Conservation (phyloP, 1,139 yeast genomes). For the Taphrina confusa region DNA sequence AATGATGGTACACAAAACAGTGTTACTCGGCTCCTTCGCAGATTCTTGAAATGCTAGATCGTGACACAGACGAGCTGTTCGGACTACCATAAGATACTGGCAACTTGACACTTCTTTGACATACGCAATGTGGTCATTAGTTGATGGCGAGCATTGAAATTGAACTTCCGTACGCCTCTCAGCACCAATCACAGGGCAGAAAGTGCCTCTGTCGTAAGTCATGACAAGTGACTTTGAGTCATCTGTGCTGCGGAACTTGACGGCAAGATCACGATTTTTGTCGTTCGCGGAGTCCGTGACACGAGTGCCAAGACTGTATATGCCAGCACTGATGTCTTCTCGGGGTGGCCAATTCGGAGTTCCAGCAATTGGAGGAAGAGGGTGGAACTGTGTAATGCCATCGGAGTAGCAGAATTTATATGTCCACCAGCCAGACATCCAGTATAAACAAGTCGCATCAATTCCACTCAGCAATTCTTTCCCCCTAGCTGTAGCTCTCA, state of each 20-base stretch:
- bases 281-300: constrained; percentile 15
- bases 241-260: constrained; percentile 45
- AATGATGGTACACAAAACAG: constrained; percentile 52
- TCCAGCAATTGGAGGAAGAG: constrained; percentile 40
- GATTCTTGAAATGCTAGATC: constrained; percentile 54
- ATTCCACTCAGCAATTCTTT: constrained; percentile 5
- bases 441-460: constrained; percentile 9
- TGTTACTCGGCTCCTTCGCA: constrained; percentile 49
- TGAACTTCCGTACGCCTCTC: constrained; percentile 66
- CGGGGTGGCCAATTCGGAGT: constrained; percentile 39
- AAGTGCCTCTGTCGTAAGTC: constrained; percentile 59
- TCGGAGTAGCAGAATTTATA: constrained; percentile 60
- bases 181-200: constrained; percentile 69
- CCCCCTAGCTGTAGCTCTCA: constrained; percentile 9
- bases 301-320: constrained; percentile 38
- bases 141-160: constrained; percentile 62
- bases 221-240: constrained; percentile 56
- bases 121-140: constrained; percentile 48
- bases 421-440: constrained; percentile 60
- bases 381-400: constrained; percentile 61
- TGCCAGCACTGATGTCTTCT: constrained; percentile 37
- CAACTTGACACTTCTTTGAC: constrained; percentile 72
- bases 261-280: constrained; percentile 39
- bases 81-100: constrained; percentile 63
- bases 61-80: constrained; percentile 61